Evolutionary conservation across 345 rosid genomes (phyloP).

Genomic region (Aquilaria yunnanensis): DNA sequence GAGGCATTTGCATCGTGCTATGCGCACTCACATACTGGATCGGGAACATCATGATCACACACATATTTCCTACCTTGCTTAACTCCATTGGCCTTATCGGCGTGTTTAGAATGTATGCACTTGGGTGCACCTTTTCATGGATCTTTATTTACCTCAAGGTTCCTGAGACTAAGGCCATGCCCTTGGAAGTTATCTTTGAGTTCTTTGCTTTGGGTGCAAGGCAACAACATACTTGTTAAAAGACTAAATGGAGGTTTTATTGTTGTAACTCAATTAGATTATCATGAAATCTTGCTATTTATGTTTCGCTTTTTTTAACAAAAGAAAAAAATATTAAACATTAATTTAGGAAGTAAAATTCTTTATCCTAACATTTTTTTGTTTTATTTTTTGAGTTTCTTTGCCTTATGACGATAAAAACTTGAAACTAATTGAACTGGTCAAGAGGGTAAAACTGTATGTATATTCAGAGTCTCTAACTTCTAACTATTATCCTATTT

Average conservation of each 20-base stretch:
- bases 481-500: too few species aligned
- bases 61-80: conserved; percentile 74
- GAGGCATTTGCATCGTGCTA: conserved; percentile 85
- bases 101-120: conserved; percentile 59
- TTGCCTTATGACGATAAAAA: too few species aligned
- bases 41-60: conserved; percentile 75
- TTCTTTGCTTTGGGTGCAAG: conserved; percentile 79
- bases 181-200: conserved; percentile 86
- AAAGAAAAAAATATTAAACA: neutral
- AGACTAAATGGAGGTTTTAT: neutral
- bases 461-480: too few species aligned
- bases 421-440: too few species aligned
- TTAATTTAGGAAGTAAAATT: too few species aligned
- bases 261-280: neutral
- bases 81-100: conserved; percentile 59
- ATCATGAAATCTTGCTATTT: neutral
- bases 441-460: too few species aligned
- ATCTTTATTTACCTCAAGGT: conserved; percentile 75
- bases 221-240: neutral
- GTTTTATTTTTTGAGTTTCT: too few species aligned
- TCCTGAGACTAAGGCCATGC: conserved; percentile 95
- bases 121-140: conserved; percentile 65
- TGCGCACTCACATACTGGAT: conserved; percentile 77
- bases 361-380: too few species aligned
- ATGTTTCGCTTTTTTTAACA: neutral